Base-by-base conservation (phyloP, 225 moss, liverwort and hornwort genomes). In the Ulota crispa region DNA sequence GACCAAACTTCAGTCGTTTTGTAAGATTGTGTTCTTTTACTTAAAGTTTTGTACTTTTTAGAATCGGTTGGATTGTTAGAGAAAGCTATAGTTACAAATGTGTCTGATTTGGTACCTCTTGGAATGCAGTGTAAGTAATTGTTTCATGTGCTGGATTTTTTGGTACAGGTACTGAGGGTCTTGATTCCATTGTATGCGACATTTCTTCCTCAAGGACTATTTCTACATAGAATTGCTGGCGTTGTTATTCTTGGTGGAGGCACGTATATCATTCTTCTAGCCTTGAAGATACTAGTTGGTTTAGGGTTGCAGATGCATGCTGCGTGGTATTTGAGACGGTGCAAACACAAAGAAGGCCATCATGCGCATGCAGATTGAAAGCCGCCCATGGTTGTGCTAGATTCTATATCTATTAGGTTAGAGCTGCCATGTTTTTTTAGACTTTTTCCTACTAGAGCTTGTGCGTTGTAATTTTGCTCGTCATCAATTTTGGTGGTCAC, bases 221-320 rank as follows among this genome's bases (percentile, higher is more conserved):
- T 85, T 54, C 83, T 84, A 86, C 88, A 85, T 47, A 92, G 91
- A 78, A 82, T 87, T 73, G 81, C 81, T 15, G 88, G 83, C 72
- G 86, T 92, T 59, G 60, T 93, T 69, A 76, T 94, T 72, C 89
- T 93, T 23, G 92, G 90, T 69, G 94, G 87, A 78, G 86, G 90
- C 41, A 96, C 99, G 14, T 99, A 91, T 70, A 80, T 85, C 42
- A 75, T 93, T 62, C 91, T 96, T 69, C 76, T 93, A 11, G 85
- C 93, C 30, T 66, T 91, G 77, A 99, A 99, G 83, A 86, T 99
- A 28, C 80, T 90, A 47, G 88, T 96, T 56, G 99, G 99, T 53
- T 84, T 99, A 60, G 92, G 96, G 77, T 86, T 99, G 88, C 99
- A 99, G 86, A 89, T 83, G 82, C 93, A 99, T 87, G 96, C 99